A percentile compares a stretch with the other conserved stretches of the same genome.
Conservation (phyloP, 2,329 filamentous ascomycete genomes). For the Coniochaeta hoffmannii region DNA sequence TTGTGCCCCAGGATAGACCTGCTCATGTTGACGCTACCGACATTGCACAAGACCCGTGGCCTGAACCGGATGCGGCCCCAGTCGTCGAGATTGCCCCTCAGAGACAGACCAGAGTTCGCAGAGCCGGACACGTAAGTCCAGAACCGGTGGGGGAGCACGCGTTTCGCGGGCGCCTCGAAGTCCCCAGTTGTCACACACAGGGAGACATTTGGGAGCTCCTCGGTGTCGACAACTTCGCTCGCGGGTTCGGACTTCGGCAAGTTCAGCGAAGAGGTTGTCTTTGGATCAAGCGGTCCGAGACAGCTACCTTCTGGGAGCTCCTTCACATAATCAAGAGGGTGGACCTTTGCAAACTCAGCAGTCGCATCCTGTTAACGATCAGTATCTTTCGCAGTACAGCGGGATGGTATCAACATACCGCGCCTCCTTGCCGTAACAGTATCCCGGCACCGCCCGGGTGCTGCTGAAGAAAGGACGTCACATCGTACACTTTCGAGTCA, state of each 20-base stretch:
- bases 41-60: conserved; percentile 24
- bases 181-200: conserved; percentile 26
- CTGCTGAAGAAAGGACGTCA: conserved; percentile 25
- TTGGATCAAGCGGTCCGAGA: conserved; percentile 19
- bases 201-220: conserved; percentile 18
- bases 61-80: conserved; percentile 19
- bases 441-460: conserved; percentile 24
- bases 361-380: conserved; percentile 20
- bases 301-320: conserved; percentile 21
- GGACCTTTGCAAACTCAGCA: conserved; percentile 21
- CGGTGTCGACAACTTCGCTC: conserved; percentile 4
- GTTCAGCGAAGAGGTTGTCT: conserved; percentile 16
- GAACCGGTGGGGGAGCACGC: conserved; percentile 56
- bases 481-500: conserved; percentile 25
- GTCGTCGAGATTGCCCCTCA: conserved; percentile 19
- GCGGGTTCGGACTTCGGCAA: conserved; percentile 5
- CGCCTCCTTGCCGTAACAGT: conserved; percentile 20
- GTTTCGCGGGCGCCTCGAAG: conserved; percentile 41
- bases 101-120: conserved; percentile 20
- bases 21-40: conserved; percentile 13
- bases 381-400: neutral
- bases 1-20: conserved; percentile 18
- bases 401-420: conserved; percentile 14
- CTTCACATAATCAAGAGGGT: conserved; percentile 19
- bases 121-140: conserved; percentile 21